These are phyloP conservation scores for Guadua angustifolia DNA, from an alignment of 176 grass and related monocot species.

Conservation along the genomic window DNA sequence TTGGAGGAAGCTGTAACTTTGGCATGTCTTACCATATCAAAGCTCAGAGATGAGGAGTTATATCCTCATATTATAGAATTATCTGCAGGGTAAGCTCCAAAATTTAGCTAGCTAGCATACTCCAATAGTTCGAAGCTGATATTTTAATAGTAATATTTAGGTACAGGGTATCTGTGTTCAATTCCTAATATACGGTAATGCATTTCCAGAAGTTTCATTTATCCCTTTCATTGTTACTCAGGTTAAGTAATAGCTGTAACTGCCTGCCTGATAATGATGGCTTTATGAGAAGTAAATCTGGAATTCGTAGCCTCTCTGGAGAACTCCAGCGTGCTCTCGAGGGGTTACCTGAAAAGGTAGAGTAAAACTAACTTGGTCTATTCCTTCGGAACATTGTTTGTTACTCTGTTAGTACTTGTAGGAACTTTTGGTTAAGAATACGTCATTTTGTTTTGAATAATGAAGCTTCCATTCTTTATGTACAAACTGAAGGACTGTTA, in stretches of 20 bases:
- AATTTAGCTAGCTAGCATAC: slow-evolving; percentile 25
- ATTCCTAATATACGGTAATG: slow-evolving; percentile 16
- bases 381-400: slow-evolving; percentile 31
- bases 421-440: slow-evolving; percentile 32
- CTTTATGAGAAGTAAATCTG: slow-evolving; percentile 61
- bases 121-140: slow-evolving; percentile 34
- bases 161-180: slow-evolving; percentile 33
- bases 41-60: slow-evolving; percentile 88
- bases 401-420: slow-evolving; percentile 28
- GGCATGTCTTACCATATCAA: slow-evolving; percentile 80
- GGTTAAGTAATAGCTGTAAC: slow-evolving; percentile 13
- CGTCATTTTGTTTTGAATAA: slow-evolving; percentile 3
- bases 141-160: slow-evolving; percentile 3
- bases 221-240: neutral
- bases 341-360: slow-evolving; percentile 82
- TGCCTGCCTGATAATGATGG: slow-evolving; percentile 65
- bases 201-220: slow-evolving; percentile 8
- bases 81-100: slow-evolving; percentile 65
- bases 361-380: slow-evolving; percentile 35
- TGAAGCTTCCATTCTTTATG: slow-evolving; percentile 15
- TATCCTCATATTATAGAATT: slow-evolving; percentile 94
- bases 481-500: slow-evolving; percentile 4
- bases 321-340: slow-evolving; percentile 70
- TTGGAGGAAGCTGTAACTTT: slow-evolving; percentile 74
- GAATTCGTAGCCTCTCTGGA: slow-evolving; percentile 65